These are phyloP conservation scores for Pythium scleroteichum DNA, from an alignment of 352 stramenopile species.

Conservation along the genomic window DNA sequence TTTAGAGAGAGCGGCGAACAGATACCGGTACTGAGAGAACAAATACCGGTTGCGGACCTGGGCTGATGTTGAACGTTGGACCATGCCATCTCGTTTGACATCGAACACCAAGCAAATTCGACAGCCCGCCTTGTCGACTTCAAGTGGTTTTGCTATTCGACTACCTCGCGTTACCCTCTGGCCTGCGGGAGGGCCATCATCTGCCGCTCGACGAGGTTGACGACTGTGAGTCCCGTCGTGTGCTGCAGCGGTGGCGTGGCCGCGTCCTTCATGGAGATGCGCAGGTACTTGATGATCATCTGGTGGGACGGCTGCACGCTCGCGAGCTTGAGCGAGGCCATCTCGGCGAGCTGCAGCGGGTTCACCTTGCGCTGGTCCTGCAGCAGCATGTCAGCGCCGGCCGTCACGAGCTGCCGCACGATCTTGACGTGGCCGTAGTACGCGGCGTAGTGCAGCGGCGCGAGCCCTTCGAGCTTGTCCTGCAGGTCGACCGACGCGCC, in stretches of 20 bases:
- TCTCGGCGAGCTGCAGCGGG: constrained; percentile 70
- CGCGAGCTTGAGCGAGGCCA: constrained; percentile 70
- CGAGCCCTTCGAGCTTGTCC: constrained; percentile 55
- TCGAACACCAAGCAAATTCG: no score
- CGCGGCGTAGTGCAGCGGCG: constrained; percentile 68
- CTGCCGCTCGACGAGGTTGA: constrained; percentile 63
- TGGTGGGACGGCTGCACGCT: constrained; percentile 83
- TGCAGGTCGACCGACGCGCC: constrained; percentile 65
- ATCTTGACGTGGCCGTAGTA: constrained; percentile 81
- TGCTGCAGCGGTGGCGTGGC: constrained; percentile 78
- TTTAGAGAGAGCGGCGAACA: neutral
- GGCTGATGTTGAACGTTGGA: no score
- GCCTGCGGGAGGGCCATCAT: constrained; percentile 45
- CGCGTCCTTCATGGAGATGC: constrained; percentile 70
- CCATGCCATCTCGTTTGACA: no score
- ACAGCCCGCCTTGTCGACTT: no score
- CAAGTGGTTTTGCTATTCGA: no score
- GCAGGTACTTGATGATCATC: constrained; percentile 84
- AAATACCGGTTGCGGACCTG: no score
- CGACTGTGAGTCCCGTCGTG: constrained; percentile 71
- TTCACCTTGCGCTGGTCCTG: constrained; percentile 68
- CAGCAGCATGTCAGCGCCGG: constrained; percentile 50
- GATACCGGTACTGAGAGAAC: no score
- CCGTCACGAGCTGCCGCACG: constrained; percentile 55
- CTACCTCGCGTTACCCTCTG: no score